A percentile compares a stretch with the other conserved stretches of the same genome.
phyloP scores from a whole-genome alignment of 148 eudicot genomes.

The Camellia sinensis region DNA sequence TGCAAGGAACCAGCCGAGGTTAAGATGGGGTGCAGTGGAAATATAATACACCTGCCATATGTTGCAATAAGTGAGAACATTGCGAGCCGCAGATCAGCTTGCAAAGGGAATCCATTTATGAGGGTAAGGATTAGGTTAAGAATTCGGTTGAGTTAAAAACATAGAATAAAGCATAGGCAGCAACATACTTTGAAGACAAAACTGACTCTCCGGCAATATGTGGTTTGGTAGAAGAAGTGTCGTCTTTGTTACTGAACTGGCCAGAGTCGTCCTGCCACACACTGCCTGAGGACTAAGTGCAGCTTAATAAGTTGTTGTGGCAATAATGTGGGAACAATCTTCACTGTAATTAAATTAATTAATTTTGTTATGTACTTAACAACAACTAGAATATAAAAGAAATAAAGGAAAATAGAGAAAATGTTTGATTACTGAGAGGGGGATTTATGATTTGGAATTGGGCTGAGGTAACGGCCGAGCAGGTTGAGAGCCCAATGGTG shows the following conservation, averaged over 20 bases:
- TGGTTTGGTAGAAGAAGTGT: not conserved
- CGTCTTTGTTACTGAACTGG: not conserved
- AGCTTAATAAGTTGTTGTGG: slow-evolving; percentile 60
- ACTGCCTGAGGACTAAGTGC: slow-evolving; percentile 53
- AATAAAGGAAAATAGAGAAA: no score
- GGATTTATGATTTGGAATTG: no score
- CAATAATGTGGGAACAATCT: no score
- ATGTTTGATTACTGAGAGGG: no score
- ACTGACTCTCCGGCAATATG: slow-evolving; percentile 51
- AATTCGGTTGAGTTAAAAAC: slow-evolving; percentile 48
- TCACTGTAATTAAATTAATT: no score
- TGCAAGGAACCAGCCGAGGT: no score
- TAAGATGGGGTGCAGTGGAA: no score
- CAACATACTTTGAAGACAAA: slow-evolving; percentile 25
- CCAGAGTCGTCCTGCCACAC: slow-evolving; percentile 48
- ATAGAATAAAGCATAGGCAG: slow-evolving; percentile 29
- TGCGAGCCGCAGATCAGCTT: slow-evolving; percentile 36
- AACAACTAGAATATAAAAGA: no score
- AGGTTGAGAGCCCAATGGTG: no score
- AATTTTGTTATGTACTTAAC: no score
- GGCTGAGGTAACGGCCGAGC: no score
- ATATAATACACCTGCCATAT: slow-evolving; percentile 27
- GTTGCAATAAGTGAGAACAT: slow-evolving; percentile 34
- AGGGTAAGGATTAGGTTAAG: slow-evolving; percentile 38
- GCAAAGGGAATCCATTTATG: slow-evolving; percentile 45